Conservation (phyloP, 2,329 filamentous ascomycete genomes). For the Cadophora luteo-olivacea region DNA sequence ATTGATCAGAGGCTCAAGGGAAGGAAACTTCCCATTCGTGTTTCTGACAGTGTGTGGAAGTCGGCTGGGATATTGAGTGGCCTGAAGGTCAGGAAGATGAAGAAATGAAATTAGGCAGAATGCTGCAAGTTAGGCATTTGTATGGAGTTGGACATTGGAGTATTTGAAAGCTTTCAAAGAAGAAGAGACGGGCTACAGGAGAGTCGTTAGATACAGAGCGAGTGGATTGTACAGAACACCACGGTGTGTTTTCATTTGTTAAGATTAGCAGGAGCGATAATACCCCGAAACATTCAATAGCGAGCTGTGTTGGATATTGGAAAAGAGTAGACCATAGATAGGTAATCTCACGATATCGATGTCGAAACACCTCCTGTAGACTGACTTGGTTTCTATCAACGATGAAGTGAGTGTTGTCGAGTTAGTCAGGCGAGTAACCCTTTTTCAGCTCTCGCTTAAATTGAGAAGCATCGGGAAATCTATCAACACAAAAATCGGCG, state of each 20-base stretch:
- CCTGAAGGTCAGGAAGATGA: conserved; percentile 39
- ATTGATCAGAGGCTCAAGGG: conserved; percentile 83
- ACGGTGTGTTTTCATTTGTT: conserved; percentile 2
- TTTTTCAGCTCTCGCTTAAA: conserved; percentile 3
- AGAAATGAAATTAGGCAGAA: conserved; percentile 12
- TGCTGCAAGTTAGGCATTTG: not conserved
- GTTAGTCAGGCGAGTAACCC: too few relatives aligned
- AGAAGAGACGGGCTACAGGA: not conserved
- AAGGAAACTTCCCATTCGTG: conserved; percentile 74
- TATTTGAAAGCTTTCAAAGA: not conserved
- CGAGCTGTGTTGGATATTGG: not conserved
- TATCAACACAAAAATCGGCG: not conserved
- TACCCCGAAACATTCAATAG: not conserved
- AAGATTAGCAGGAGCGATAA: not conserved
- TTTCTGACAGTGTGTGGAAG: conserved; percentile 78
- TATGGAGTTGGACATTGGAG: not conserved
- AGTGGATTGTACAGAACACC: not conserved
- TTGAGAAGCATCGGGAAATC: not conserved
- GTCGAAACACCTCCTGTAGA: too few relatives aligned
- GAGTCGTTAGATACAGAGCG: not conserved
- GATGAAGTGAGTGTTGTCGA: too few relatives aligned
- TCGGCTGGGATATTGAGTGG: conserved; percentile 60
- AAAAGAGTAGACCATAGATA: not conserved
- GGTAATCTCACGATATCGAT: not conserved
- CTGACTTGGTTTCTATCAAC: too few relatives aligned